A percentile compares a stretch with the other conserved stretches of the same genome.
These are phyloP conservation scores for Carallia pectinifolia DNA, from an alignment of 345 rosid species.

Conservation along the genomic window DNA sequence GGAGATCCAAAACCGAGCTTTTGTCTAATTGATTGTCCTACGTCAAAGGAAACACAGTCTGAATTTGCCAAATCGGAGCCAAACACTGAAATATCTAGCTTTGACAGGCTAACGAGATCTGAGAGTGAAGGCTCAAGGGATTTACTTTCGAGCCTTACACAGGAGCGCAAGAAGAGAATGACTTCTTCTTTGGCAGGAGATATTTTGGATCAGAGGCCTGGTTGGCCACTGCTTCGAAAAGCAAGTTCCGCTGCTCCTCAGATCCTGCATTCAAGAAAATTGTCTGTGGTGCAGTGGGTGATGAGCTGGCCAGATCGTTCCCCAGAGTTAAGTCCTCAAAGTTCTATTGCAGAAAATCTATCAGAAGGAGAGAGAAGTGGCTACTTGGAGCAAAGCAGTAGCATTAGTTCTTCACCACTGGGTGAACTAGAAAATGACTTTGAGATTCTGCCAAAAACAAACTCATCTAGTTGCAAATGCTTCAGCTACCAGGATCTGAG, in stretches of 20 bases:
- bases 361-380: constrained; percentile 20
- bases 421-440: constrained; percentile 27
- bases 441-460: constrained; percentile 42
- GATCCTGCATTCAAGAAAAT: constrained; percentile 35
- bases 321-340: constrained; percentile 28
- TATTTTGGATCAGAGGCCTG: constrained; percentile 57
- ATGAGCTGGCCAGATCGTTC: constrained; percentile 84
- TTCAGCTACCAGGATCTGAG: constrained; percentile 55
- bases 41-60: constrained; percentile 30
- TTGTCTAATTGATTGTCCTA: constrained; percentile 19
- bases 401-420: constrained; percentile 16
- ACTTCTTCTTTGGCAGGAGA: constrained; percentile 43
- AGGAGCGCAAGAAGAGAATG: constrained; percentile 33
- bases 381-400: constrained; percentile 19
- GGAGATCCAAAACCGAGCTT: constrained; percentile 52
- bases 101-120: constrained; percentile 25
- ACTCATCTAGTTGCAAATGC: constrained; percentile 47
- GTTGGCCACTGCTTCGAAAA: constrained; percentile 82
- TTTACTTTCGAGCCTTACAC: constrained; percentile 15
- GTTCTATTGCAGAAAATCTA: constrained; percentile 21
- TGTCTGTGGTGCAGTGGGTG: constrained; percentile 86
- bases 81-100: constrained; percentile 35
- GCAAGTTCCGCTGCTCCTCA: constrained; percentile 37
- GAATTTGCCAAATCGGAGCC: constrained; percentile 53
- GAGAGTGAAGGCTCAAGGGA: constrained; percentile 25